Conservation (phyloP, 768 basidiomycete species). For the Krasilnikovozyma curviuscula region DNA sequence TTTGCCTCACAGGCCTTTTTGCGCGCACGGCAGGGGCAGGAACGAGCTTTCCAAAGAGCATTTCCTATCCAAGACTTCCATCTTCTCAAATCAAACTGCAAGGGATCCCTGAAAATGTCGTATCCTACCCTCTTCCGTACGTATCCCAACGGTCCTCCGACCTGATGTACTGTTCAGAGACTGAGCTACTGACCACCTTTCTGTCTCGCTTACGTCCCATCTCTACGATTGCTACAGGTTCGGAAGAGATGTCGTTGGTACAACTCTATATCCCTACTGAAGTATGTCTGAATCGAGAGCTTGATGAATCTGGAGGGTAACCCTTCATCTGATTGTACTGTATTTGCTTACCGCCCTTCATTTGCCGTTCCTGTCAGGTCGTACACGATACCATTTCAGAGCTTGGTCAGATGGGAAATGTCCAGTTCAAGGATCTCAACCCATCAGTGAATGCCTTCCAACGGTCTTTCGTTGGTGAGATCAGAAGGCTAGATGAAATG, state of each 20-base stretch:
- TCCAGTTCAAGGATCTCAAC: constrained; percentile 96
- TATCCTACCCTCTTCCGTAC: constrained; percentile 9
- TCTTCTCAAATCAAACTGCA: no score
- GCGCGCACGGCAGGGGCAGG: no score
- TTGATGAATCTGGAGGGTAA: no score
- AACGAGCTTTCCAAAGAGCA: no score
- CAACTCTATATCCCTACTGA: constrained; percentile 94
- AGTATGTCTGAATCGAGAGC: constrained; percentile 38
- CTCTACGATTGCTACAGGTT: constrained; percentile 38
- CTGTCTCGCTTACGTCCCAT: not conserved
- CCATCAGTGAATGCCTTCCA: constrained; percentile 92
- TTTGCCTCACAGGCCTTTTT: no score
- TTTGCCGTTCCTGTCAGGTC: constrained; percentile 1
- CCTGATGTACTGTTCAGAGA: not conserved
- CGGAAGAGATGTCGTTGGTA: constrained; percentile 94
- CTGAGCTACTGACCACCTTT: not conserved
- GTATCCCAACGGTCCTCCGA: not conserved
- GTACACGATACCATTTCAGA: constrained; percentile 92
- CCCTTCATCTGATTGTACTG: not conserved
- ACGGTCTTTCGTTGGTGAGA: constrained; percentile 90
- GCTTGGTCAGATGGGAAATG: constrained; percentile 82
- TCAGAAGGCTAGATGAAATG: constrained; percentile 89
- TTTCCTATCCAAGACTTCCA: no score
- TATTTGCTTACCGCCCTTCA: not conserved
- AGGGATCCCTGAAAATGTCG: no score